Percentiles rank a stretch among this genome's conserved stretches.
phyloP scores from a whole-genome alignment of 2,329 filamentous ascomycete species.

The Parascedosporium putredinis region DNA sequence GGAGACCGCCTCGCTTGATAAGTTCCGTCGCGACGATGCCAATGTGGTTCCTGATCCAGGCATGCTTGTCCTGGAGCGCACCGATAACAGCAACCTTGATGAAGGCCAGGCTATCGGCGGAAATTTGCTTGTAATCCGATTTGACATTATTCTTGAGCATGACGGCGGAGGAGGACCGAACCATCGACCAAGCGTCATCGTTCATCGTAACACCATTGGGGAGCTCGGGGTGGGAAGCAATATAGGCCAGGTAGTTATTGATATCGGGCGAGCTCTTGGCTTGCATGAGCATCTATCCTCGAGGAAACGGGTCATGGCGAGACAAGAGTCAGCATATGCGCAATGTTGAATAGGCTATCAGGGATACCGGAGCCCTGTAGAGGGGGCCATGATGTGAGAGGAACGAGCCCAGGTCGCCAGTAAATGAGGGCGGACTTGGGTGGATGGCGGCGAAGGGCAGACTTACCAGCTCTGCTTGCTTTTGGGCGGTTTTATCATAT shows the following conservation, averaged over 20 bases:
- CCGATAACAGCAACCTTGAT: slow-evolving; percentile 70
- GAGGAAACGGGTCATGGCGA: not conserved
- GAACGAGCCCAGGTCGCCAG: too few relatives aligned
- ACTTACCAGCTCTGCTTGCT: slow-evolving; percentile 78
- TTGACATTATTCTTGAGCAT: slow-evolving; percentile 94
- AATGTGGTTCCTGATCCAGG: slow-evolving; percentile 77
- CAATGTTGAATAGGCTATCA: too few relatives aligned
- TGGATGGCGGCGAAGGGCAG: too few relatives aligned
- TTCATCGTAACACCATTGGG: slow-evolving; percentile 51
- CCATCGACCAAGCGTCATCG: slow-evolving; percentile 55
- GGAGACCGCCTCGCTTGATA: slow-evolving; percentile 70
- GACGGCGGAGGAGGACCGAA: slow-evolving; percentile 79
- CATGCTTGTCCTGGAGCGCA: slow-evolving; percentile 69
- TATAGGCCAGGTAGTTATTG: slow-evolving; percentile 91
- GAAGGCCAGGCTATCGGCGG: slow-evolving; percentile 61
- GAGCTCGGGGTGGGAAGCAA: slow-evolving; percentile 63
- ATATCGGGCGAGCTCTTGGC: slow-evolving; percentile 84
- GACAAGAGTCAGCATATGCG: slow-evolving; percentile 15
- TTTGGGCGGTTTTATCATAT: slow-evolving; percentile 68
- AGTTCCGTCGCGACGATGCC: slow-evolving; percentile 93
- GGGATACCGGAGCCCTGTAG: too few relatives aligned
- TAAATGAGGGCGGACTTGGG: too few relatives aligned
- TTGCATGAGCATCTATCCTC: slow-evolving; percentile 74
- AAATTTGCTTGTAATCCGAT: slow-evolving; percentile 62
- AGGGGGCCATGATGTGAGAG: too few relatives aligned